Base-by-base conservation (phyloP, 768 basidiomycete genomes). In the Tulasnella sp. region DNA sequence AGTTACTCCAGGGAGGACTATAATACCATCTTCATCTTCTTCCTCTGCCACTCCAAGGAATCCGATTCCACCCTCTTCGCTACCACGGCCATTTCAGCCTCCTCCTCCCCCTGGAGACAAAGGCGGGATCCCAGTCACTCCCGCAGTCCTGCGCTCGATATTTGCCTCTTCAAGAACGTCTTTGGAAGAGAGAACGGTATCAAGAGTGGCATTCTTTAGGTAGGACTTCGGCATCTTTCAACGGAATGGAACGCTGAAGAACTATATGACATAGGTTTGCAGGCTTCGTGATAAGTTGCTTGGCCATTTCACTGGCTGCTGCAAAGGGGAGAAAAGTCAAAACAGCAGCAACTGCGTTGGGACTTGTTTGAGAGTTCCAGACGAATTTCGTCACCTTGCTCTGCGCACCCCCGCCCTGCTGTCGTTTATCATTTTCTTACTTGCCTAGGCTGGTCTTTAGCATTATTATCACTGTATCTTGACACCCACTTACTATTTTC, bases 151-250 rank as follows among this genome's bases (percentile, higher is more conserved):
- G 80, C 88, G 94, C 56, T 92, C 93, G 75, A 96, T 96, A 82
- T 96, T 96, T 84, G 90, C 94, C 38, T 95, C 94, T 18, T 95
- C 94, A 31, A 90, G 94, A 19, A 92, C 93, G 0, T 90, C 92
- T 3, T 87, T 92, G 78, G 94, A 96, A 84, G 94, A 96, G 84
- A 90, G 94, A 39, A 91, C 93, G 0, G 91, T 96, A 76, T 96
- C 94, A 52, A 90, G 94, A 19, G 88, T 94, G 75, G 94, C 94
- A 40, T 96, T 96, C 87, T 95, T 95, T 85, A 90, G 94, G 94
- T 93, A 84, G 71, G 83, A 76, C 34, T 62, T 48, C 79, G 56
- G 76, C 75, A 39, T 40, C 12, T 12, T 36, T 40, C 14, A 6
- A 9, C 6, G 27, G 62, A 27, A 7, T 34, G 31, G 71, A 36